These are phyloP conservation scores for Phytophthora colocasiae DNA, from an alignment of 352 stramenopile genomes.

Conservation along the genomic window DNA sequence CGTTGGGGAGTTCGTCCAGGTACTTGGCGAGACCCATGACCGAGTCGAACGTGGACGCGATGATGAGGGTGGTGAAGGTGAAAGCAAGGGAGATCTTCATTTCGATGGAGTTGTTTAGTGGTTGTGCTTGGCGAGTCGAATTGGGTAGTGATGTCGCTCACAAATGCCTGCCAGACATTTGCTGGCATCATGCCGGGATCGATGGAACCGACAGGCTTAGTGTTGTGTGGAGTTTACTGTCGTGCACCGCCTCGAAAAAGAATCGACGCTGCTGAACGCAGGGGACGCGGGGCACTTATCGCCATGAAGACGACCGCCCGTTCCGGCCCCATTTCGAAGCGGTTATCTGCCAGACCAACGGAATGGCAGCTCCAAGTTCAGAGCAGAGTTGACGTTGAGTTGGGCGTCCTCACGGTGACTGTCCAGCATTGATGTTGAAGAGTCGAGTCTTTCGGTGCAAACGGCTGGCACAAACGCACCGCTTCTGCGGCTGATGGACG, in stretches of 20 bases:
- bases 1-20: conserved; percentile 54
- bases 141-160: conserved; percentile 7
- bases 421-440: conserved; percentile 3
- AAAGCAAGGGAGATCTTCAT: conserved; percentile 28
- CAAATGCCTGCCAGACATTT: background rate
- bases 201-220: background rate
- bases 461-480: conserved; percentile 17
- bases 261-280: conserved; percentile 15
- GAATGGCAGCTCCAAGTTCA: conserved; percentile 8
- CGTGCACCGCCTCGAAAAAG: conserved; percentile 17
- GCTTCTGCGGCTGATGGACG: conserved; percentile 15
- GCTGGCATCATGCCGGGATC: background rate
- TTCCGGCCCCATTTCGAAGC: conserved; percentile 15
- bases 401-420: background rate
- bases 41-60: conserved; percentile 25
- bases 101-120: background rate
- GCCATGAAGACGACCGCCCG: conserved; percentile 8
- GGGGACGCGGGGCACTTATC: background rate
- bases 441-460: conserved; percentile 14
- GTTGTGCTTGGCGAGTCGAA: background rate
- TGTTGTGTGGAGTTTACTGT: background rate
- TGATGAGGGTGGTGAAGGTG: conserved; percentile 27
- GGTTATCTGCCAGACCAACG: conserved; percentile 11
- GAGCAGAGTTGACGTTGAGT: conserved; percentile 4
- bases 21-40: conserved; percentile 25